Base-by-base conservation (phyloP, 495 filamentous ascomycete species). In the Aspergillus mulundensis region DNA sequence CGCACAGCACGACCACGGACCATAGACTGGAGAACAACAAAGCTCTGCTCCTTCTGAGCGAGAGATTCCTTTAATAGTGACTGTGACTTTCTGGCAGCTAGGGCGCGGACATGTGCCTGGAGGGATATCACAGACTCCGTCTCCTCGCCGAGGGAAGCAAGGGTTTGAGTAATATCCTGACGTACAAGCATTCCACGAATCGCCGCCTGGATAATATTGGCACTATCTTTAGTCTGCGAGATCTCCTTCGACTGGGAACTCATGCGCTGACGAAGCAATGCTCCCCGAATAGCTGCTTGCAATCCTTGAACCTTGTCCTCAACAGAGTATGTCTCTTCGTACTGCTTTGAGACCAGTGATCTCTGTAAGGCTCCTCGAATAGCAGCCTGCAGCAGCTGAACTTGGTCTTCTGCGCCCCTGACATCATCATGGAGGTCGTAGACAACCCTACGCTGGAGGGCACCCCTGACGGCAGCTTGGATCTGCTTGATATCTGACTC, bases 381-480 rank as follows among this genome's bases (percentile, higher is more conserved):
- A 16, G 77, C 80, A 24, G 89, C 87, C 72, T 96, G 91, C n/a
- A 96, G 77, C 53, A 77, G 71, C 42, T 69, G 71, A 16, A 92
- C 72, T 50, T 78, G 56, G 1, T 54, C 59, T 68, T 73, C 85
- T 20, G 71, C 69, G 50, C 73, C 67, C 62, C 68, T 75, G 3
- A 73, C 73, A 45, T 76, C 68, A 38, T 79, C 71, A 41, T 75
- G 76, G 54, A 81, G 72, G 6, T 77, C 71, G 41, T 65, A 65
- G 11, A 82, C 65, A 25, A 64, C 39, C 55, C 74, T 75, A 25
- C 84, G 76, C 55, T 75, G 68, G n/a, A 87, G 62, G n/a, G 81
- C 81, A 42, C 82, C 84, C 50, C 83, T 66, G 11, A 87, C 75
- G 30, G 83, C 82, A 21, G 84, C 77, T 62, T 88, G 85, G 39